Conservation (phyloP, 116 monocot species). For the Trichopus zeylanicus region DNA sequence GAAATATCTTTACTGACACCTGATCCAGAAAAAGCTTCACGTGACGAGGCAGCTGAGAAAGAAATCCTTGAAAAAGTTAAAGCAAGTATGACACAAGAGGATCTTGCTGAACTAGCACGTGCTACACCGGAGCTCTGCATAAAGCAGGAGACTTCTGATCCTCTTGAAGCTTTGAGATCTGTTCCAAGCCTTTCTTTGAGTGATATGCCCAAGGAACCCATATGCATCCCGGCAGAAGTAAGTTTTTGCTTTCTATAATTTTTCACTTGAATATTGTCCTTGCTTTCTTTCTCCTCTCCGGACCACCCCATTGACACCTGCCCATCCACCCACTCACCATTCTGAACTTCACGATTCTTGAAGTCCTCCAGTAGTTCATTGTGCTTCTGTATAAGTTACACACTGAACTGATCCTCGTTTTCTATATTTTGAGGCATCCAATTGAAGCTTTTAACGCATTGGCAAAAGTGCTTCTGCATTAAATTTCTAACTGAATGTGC, state of each 20-base stretch:
- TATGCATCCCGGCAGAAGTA: conserved; percentile 81
- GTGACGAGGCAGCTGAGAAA: conserved; percentile 74
- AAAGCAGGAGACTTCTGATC: conserved; percentile 98
- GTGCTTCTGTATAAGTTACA: too few relatives aligned
- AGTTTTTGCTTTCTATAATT: too few relatives aligned
- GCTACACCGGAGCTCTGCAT: conserved; percentile 79
- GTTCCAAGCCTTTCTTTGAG: conserved; percentile 85
- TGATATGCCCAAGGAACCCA: conserved; percentile 87
- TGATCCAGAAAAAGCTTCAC: conserved; percentile 94
- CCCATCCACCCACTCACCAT: too few relatives aligned
- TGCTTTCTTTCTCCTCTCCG: too few relatives aligned
- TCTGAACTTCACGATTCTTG: too few relatives aligned
- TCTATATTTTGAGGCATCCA: too few relatives aligned
- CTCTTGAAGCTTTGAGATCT: conserved; percentile 91
- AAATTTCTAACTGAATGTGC: conserved; percentile 5
- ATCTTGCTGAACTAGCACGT: conserved; percentile 86
- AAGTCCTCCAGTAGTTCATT: too few relatives aligned
- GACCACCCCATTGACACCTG: too few relatives aligned
- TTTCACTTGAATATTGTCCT: too few relatives aligned
- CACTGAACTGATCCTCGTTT: too few relatives aligned
- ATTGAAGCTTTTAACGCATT: too few relatives aligned
- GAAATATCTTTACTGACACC: conserved; percentile 34
- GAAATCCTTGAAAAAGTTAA: conserved; percentile 76
- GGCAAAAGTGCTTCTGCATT: too few relatives aligned
- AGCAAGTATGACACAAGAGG: conserved; percentile 87